Percentiles rank a stretch among this genome's conserved stretches.
Evolutionary conservation across 768 basidiomycete genomes (phyloP).

Genomic region (Tricholoma furcatifolium): DNA sequence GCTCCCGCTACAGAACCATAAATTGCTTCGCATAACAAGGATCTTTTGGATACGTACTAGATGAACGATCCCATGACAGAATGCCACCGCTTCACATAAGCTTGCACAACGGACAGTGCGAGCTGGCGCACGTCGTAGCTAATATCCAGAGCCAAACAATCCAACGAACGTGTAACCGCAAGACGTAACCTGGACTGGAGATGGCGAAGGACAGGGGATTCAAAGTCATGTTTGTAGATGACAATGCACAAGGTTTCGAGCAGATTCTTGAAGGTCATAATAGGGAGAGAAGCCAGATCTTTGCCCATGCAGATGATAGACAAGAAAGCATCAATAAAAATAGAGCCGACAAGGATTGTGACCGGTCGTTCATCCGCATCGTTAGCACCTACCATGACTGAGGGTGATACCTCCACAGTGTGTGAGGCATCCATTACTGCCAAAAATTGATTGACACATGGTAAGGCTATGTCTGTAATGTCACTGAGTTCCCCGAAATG

Average conservation of each 20-base stretch:
- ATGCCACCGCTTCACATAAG: slow-evolving; percentile 62
- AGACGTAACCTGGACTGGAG: slow-evolving; percentile 51
- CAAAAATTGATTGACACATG: slow-evolving; percentile 60
- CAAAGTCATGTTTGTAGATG: slow-evolving; percentile 75
- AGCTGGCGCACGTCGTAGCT: slow-evolving; percentile 71
- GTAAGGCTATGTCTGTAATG: slow-evolving; percentile 42
- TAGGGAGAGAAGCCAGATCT: slow-evolving; percentile 48
- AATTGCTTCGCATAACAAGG: background rate
- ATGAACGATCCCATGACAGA: slow-evolving; percentile 50
- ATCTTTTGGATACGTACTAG: slow-evolving; percentile 36
- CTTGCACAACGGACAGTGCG: slow-evolving; percentile 57
- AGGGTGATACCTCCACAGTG: slow-evolving; percentile 44
- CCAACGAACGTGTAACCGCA: slow-evolving; percentile 51
- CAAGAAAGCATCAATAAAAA: slow-evolving; percentile 62
- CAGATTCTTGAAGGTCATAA: slow-evolving; percentile 55
- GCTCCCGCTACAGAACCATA: slow-evolving; percentile 38
- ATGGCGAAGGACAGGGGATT: slow-evolving; percentile 48
- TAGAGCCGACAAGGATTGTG: slow-evolving; percentile 55
- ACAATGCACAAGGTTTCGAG: slow-evolving; percentile 65
- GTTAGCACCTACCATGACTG: slow-evolving; percentile 36
- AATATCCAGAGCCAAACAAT: slow-evolving; percentile 49
- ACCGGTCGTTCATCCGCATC: slow-evolving; percentile 42
- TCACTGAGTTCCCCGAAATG: slow-evolving; percentile 47
- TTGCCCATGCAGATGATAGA: slow-evolving; percentile 46
- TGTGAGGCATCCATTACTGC: slow-evolving; percentile 60